Base-by-base conservation (phyloP, 1,139 yeast genomes). In the Debaryomyces robertsiae region DNA sequence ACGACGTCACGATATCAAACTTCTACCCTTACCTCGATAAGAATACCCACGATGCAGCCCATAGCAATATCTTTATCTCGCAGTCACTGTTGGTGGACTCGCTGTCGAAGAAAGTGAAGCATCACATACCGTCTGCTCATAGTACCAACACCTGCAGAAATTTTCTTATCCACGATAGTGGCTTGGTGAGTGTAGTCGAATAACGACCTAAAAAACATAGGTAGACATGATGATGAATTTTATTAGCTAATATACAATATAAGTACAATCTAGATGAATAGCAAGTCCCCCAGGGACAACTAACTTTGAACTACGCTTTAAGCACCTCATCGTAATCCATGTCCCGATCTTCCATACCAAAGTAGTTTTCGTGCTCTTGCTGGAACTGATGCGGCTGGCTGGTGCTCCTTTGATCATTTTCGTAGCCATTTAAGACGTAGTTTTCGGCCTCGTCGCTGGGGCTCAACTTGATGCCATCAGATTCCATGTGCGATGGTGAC, bases 391-490 rank as follows among this genome's bases (percentile, higher is more conserved):
- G 38, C 13, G 30, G 18, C 27, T 40, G 43, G 15, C 17, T 17
- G 6, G n/a, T 22, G 9, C 16, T 23, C 9, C 27, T n/a, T 17
- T 27, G 33, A 27, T 19, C 32, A 38, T 52, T 49, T 31, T 53
- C 58, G 45, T 70, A 71, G 2, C 76, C 77, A 42, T 66, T 68
- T 36, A 69, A 50, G 3, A 71, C 73, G 46, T 72, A 72, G 28
- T 55, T 52, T 47, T 71, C 77, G 1, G 65, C 73, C 47, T 71
- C 77, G 41, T 61, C 63, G 37, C 68, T 53, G 1, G 75, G 75
- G 45, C 73, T 67, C 39, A 67, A 54, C 41, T 50, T 54, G 36
- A 58, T 39, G 9, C 47, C 32, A 16, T 40, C 40, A 11, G 18
- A 18, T 16, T 36, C 32, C 15, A 17, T 16, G n/a, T 41, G 45